A percentile compares a stretch with the other conserved stretches of the same genome.
Conservation (phyloP, 192 early-diverging fungal species). For the Coemansia sp. region DNA sequence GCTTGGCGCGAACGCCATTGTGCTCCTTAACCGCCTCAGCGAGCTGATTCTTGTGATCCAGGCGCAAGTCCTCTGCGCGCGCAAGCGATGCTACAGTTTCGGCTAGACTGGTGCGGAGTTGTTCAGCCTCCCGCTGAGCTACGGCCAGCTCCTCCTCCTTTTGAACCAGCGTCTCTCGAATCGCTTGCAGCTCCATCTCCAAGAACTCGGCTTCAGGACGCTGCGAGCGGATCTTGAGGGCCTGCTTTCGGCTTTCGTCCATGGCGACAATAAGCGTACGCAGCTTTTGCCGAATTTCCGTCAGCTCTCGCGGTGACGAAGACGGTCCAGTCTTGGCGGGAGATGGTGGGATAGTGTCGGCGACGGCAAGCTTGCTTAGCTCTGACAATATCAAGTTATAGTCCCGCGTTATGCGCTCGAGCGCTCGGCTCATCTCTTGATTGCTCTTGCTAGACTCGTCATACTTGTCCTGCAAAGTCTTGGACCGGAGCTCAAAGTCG, state of each 20-base stretch:
- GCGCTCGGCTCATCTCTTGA: slow-evolving; percentile 31
- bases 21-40: neutral
- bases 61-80: slow-evolving; percentile 1
- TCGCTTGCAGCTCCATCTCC: slow-evolving; percentile 53
- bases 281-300: slow-evolving; percentile 45
- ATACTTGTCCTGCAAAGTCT: slow-evolving; percentile 18
- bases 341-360: slow-evolving; percentile 37
- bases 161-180: slow-evolving; percentile 35
- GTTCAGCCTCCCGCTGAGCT: slow-evolving; percentile 35
- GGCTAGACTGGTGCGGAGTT: slow-evolving; percentile 14
- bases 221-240: slow-evolving; percentile 49
- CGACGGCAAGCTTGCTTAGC: slow-evolving; percentile 38
- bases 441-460: slow-evolving; percentile 17
- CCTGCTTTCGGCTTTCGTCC: slow-evolving; percentile 39
- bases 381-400: slow-evolving; percentile 31
- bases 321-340: slow-evolving; percentile 21
- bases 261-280: slow-evolving; percentile 45
- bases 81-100: slow-evolving; percentile 13
- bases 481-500: slow-evolving; percentile 16
- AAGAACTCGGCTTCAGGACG: slow-evolving; percentile 53
- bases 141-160: slow-evolving; percentile 44
- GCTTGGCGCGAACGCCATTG: neutral
- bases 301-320: slow-evolving; percentile 35
- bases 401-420: slow-evolving; percentile 44
- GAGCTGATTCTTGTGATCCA: slow-evolving; percentile 14